Evolutionary conservation across 2,329 filamentous ascomycete genomes (phyloP), one percentile per base, ranked within the genome.

Genomic region (Emergomyces africanus): DNA sequence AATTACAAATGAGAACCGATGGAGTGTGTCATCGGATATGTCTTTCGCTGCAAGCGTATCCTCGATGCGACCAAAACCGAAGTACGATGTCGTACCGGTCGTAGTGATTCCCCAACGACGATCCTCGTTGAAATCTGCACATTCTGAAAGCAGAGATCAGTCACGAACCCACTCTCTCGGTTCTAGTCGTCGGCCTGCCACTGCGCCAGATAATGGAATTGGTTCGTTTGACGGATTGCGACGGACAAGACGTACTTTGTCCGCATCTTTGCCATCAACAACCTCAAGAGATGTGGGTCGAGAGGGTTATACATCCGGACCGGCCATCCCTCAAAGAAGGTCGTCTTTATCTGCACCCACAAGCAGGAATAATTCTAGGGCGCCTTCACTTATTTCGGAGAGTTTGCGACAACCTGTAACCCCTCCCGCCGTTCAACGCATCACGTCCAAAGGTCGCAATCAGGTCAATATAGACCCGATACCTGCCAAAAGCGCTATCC

Each of bases 341-440:
- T 76, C 75, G 6, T 78, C 75, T 15, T 69, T 78, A 23, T 78
- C 77, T 35, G 76, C 75, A 9, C 75, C 74, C 4, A 78, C 75
- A 5, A 78, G 74, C 57, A 70, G 71, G 48, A 75, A 71, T 60
- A 71, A 72, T 50, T 78, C 76, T 1, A 71, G 75, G 46, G 65
- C 76, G 2, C 71, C 74, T 18, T 78, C 77, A 6, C 68, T 78
- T 41, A 75, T 75, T 2, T 77, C 75, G 4, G 72, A 74, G 37
- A 74, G 72, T 60, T 60, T 75, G 55, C 71, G 68, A 2, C 70
- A 65, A 54, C 70, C 72, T 63, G 68, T 65, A 2, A 28, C 67
- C 46, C 67, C 68, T 18, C 44, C 56, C 20, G 28, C 20, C 30
- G 3, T 28, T 20, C 44, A 35, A 39, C 25, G 44, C 20, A 12